Base-by-base conservation (phyloP, 352 stramenopile species). In the Aphanomyces stellatus region DNA sequence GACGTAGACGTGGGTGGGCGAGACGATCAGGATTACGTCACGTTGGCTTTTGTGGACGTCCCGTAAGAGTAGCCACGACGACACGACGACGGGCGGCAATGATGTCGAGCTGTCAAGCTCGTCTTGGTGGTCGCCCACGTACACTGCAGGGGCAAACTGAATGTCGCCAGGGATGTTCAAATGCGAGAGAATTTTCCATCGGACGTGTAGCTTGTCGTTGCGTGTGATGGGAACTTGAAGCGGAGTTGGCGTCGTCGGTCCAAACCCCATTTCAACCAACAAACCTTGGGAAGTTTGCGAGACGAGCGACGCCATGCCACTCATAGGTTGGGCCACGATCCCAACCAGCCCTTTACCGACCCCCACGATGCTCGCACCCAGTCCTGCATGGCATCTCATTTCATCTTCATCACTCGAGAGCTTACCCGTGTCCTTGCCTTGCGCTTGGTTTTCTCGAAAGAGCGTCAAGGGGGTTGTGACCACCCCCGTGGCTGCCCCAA, bases 301-400 rank as follows among this genome's bases (percentile, higher is more conserved):
- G 30, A 94, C 76, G 11, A 94, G 70, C 4, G 82, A 90, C 31
- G 86, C 86, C 27, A 94, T 70, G 2, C 86, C 86, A 46, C 84
- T 80, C 73, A 94, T 86, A 0, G 86, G 86, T 22, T 82, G 80
- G 27, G 86, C 81, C 5, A 94, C 72, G 53, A 94, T 85, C 13
- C 86, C 86, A 0, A 94, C 84, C 1, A 94, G 56, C 0, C 86
- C 86, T 76, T 88, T 91, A 0, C 84, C 82, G 51, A 94, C 74
- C 42, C 86, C 84, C 2, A 81, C 75, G 3, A 90, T 75, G 24
- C 91, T 77, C 34, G 84, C 87, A 43, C 79, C 71, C 57, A 93
- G 65, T 15, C 82, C 49, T 57, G 33, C 11, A 51, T 17, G 17
- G 8, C 8, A 43, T 17, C 37, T 17, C 37, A 43, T 43, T 43